Conservation (phyloP, 2,329 filamentous ascomycete species). For the Fusarium marasasianum region DNA sequence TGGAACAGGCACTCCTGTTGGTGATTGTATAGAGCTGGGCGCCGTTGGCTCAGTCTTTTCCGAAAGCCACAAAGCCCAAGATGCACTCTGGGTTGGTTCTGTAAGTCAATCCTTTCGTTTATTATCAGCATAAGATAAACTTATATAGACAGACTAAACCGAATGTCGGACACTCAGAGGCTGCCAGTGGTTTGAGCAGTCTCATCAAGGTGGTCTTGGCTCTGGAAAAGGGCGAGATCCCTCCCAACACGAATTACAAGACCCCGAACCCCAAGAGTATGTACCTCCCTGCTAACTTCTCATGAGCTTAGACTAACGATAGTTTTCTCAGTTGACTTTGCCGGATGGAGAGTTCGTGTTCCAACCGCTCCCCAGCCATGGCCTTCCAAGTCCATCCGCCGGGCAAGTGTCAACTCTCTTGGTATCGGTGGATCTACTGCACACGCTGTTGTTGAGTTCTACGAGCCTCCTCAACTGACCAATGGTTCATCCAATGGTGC, state of each 20-base stretch:
- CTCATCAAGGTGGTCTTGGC: conserved; percentile 42
- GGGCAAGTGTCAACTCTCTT: conserved; percentile 47
- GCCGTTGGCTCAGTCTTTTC: conserved; percentile 49
- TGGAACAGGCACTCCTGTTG: conserved; percentile 44
- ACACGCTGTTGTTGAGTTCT: conserved; percentile 52
- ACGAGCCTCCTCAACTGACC: conserved; percentile 11
- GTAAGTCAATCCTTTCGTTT: conserved; percentile 45
- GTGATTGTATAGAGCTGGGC: conserved; percentile 43
- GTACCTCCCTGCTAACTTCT: not conserved
- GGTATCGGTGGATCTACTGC: conserved; percentile 58
- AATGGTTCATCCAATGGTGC: not conserved
- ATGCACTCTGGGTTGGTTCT: conserved; percentile 54
- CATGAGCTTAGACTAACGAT: not conserved
- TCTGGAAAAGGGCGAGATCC: conserved; percentile 42
- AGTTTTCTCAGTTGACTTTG: conserved; percentile 26
- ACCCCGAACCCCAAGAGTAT: conserved; percentile 41
- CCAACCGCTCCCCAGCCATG: conserved; percentile 32
- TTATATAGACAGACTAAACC: conserved; percentile 42
- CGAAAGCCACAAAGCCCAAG: conserved; percentile 29
- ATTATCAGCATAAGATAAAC: accelerated
- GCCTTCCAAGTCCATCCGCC: conserved; percentile 36
- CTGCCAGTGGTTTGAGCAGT: conserved; percentile 42
- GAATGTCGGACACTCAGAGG: conserved; percentile 43
- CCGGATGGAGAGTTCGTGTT: conserved; percentile 39
- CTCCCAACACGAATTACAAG: conserved; percentile 39